These are phyloP conservation scores for Cystobasidium ongulense DNA, from an alignment of 768 basidiomycete genomes.

Conservation along the genomic window DNA sequence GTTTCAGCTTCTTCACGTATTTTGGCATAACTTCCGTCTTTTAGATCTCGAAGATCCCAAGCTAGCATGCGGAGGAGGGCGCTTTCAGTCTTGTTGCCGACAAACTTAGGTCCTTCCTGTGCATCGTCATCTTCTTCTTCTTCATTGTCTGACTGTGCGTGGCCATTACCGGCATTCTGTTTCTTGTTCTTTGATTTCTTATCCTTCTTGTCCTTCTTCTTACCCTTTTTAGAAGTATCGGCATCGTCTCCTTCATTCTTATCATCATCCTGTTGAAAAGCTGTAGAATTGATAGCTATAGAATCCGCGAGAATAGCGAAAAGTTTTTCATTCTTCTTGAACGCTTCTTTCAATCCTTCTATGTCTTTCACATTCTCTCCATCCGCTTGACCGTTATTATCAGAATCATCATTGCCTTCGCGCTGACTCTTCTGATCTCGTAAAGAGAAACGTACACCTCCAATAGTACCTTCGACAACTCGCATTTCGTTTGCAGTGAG, in stretches of 20 bases:
- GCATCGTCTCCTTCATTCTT: not conserved
- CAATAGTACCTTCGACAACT: constrained; percentile 19
- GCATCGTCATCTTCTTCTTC: not conserved
- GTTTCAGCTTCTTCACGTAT: constrained; percentile 21
- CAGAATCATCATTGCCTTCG: not conserved
- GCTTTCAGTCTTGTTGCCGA: constrained; percentile 28
- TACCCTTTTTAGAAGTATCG: not conserved
- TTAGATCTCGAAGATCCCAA: not conserved
- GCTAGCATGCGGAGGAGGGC: constrained; percentile 27
- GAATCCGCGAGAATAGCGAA: not conserved
- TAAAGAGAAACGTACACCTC: constrained; percentile 2
- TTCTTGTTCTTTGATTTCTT: not conserved
- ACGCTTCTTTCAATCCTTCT: not conserved
- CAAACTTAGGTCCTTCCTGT: constrained; percentile 15
- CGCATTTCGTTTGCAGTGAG: constrained; percentile 30
- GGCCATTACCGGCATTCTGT: not conserved
- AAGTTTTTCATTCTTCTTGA: constrained; percentile 25
- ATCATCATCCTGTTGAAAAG: constrained; percentile 21
- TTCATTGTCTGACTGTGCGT: not conserved
- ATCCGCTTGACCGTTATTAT: not conserved
- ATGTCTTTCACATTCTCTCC: constrained; percentile 11
- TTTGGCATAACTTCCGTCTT: not conserved
- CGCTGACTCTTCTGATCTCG: constrained; percentile 2
- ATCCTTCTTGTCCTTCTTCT: not conserved
- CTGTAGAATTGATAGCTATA: constrained; percentile 30